A percentile compares a stretch with the other conserved stretches of the same genome.
phyloP scores from a whole-genome alignment of 768 basidiomycete species.

The Amanita molliuscula region DNA sequence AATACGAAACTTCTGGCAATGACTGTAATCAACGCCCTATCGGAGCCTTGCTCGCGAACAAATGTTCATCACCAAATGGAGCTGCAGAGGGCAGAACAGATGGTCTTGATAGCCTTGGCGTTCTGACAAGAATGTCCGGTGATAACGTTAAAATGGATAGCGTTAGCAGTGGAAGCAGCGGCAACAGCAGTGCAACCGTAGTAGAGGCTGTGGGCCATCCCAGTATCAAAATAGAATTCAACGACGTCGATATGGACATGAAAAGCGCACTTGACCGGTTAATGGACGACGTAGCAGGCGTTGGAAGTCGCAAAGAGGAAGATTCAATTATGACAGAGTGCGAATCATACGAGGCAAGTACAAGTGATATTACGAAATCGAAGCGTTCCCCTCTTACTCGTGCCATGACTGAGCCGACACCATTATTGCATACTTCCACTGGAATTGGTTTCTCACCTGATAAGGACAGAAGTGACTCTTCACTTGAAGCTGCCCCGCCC shows the following conservation, averaged over 20 bases:
- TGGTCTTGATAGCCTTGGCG: constrained; percentile 33
- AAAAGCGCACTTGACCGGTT: constrained; percentile 62
- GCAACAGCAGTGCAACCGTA: constrained; percentile 1
- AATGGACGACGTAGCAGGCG: constrained; percentile 58
- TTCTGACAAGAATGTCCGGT: constrained; percentile 13
- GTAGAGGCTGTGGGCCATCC: background rate
- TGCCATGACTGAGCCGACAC: constrained; percentile 41
- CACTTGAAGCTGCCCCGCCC: constrained; percentile 27
- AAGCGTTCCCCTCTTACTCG: constrained; percentile 26
- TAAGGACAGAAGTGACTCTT: constrained; percentile 32
- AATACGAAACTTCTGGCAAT: constrained; percentile 12
- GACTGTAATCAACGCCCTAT: constrained; percentile 23
- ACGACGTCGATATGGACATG: constrained; percentile 60
- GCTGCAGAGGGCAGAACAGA: constrained; percentile 31
- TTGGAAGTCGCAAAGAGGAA: constrained; percentile 23
- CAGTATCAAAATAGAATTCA: constrained; percentile 28
- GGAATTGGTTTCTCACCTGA: constrained; percentile 16
- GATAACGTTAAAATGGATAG: background rate
- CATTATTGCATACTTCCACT: constrained; percentile 16
- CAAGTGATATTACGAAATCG: constrained; percentile 14
- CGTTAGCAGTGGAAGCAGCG: constrained; percentile 9
- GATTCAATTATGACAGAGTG: constrained; percentile 32
- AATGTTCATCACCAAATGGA: background rate
- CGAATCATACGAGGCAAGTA: constrained; percentile 24
- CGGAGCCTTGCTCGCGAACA: background rate